Conservation (phyloP, 371 early-diverging fungal species). For the Lichtheimia ornata region DNA sequence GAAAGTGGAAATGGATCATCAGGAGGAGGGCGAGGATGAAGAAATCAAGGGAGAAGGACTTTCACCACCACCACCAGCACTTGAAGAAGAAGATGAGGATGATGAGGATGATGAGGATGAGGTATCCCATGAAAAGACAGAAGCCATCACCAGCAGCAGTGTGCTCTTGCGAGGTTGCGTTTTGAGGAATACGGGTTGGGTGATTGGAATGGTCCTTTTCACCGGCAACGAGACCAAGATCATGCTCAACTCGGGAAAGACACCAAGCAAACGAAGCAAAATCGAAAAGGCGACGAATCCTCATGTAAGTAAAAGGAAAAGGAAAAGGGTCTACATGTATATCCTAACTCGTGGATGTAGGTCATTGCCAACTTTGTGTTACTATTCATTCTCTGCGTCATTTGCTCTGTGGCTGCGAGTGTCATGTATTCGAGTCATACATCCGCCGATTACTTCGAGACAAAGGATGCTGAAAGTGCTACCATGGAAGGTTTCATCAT, state of each 20-base stretch:
- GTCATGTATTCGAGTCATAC: constrained; percentile 30
- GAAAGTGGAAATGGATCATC: constrained; percentile 32
- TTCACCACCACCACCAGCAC: neutral
- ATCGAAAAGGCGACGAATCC: constrained; percentile 96
- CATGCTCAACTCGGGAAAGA: constrained; percentile 86
- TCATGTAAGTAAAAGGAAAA: constrained; percentile 61
- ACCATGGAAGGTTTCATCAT: constrained; percentile 53
- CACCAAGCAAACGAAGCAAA: constrained; percentile 92
- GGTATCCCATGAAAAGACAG: constrained; percentile 55
- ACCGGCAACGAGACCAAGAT: constrained; percentile 93
- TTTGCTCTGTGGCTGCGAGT: constrained; percentile 70
- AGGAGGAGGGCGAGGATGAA: constrained; percentile 8
- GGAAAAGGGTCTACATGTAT: neutral
- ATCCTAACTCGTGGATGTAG: constrained; percentile 13
- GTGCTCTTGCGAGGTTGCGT: constrained; percentile 92
- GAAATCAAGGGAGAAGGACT: neutral
- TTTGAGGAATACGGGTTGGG: constrained; percentile 90
- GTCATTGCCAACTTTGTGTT: constrained; percentile 51
- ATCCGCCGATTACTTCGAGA: constrained; percentile 38
- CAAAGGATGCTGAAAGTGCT: constrained; percentile 40
- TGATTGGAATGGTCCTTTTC: constrained; percentile 80
- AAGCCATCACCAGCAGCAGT: constrained; percentile 80
- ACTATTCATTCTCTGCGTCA: constrained; percentile 59
- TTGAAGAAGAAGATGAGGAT: constrained; percentile 12
- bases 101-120: constrained; percentile 24